Percentiles rank a stretch among this genome's conserved stretches.
Evolutionary conservation across 352 stramenopile species (phyloP).

Genomic region (Phytophthora tentaculata): DNA sequence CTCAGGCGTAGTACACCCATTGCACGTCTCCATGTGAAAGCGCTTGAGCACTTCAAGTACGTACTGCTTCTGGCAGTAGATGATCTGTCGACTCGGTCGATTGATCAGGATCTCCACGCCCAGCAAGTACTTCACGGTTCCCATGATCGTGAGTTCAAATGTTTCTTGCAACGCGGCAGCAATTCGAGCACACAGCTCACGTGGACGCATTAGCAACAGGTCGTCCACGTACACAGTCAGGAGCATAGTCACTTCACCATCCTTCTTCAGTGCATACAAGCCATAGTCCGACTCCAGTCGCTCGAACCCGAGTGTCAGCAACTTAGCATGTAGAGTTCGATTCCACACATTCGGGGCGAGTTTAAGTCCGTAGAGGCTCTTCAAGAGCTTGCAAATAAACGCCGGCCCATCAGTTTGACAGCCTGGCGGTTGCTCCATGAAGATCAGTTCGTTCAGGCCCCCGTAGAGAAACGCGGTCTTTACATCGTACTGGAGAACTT

Average conservation of each 20-base stretch:
- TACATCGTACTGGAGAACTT: neutral
- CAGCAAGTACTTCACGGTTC: neutral
- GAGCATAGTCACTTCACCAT: neutral
- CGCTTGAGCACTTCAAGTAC: neutral
- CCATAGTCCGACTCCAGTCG: too few relatives aligned
- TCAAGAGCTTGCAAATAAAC: too few relatives aligned
- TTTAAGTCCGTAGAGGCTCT: too few relatives aligned
- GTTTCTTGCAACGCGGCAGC: neutral
- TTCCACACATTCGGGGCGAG: too few relatives aligned
- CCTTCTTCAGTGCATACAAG: too few relatives aligned
- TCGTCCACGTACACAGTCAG: neutral
- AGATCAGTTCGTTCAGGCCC: neutral
- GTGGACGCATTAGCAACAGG: too few relatives aligned
- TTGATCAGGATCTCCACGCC: neutral
- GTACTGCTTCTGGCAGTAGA: neutral
- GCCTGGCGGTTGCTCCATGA: neutral
- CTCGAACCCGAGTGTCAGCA: too few relatives aligned
- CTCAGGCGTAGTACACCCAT: neutral
- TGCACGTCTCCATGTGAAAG: neutral
- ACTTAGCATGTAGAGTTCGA: too few relatives aligned
- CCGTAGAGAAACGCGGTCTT: too few relatives aligned
- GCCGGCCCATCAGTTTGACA: too few relatives aligned
- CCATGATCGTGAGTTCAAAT: neutral
- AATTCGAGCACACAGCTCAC: too few relatives aligned
- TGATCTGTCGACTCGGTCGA: neutral